Percentiles rank a stretch among this genome's conserved stretches.
phyloP scores from a whole-genome alignment of 164 flowering plant genomes.

The Euptelea pleiosperma region DNA sequence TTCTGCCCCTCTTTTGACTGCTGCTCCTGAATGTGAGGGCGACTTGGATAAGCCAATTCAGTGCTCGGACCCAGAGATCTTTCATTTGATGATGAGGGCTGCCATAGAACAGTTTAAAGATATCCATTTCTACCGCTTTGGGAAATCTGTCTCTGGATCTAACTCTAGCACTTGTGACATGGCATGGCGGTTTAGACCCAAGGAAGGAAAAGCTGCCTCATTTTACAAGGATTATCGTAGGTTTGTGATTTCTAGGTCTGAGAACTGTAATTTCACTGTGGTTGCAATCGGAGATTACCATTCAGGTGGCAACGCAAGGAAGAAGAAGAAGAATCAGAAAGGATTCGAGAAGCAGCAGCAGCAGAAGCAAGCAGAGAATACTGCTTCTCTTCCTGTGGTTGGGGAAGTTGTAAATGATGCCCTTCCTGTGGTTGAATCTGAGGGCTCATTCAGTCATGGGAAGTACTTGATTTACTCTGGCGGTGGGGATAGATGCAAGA shows the following conservation, averaged over 20 bases:
- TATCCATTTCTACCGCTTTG: conserved; percentile 81
- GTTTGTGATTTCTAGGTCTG: conserved; percentile 58
- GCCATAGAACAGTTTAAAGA: conserved; percentile 76
- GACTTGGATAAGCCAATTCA: conserved; percentile 45
- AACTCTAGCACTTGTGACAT: conserved; percentile 71
- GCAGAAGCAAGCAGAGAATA: conserved; percentile 1
- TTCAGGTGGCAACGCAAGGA: conserved; percentile 80
- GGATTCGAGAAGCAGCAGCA: conserved; percentile 45
- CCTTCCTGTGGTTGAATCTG: conserved; percentile 71
- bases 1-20: conserved; percentile 9
- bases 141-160: conserved; percentile 68
- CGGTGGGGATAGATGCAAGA: conserved; percentile 95
- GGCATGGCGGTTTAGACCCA: conserved; percentile 96
- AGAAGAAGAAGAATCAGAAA: conserved; percentile 65
- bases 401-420: conserved; percentile 60
- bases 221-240: conserved; percentile 85
- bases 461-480: conserved; percentile 67
- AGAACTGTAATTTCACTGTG: conserved; percentile 56
- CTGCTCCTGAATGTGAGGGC: conserved; percentile 33
- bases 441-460: conserved; percentile 59
- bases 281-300: conserved; percentile 75
- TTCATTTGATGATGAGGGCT: conserved; percentile 72
- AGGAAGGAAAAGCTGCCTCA: conserved; percentile 78
- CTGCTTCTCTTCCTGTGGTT: conserved; percentile 16
- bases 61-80: conserved; percentile 73